Base-by-base conservation (phyloP, 441 rosid species). In the Theobroma grandiflorum region DNA sequence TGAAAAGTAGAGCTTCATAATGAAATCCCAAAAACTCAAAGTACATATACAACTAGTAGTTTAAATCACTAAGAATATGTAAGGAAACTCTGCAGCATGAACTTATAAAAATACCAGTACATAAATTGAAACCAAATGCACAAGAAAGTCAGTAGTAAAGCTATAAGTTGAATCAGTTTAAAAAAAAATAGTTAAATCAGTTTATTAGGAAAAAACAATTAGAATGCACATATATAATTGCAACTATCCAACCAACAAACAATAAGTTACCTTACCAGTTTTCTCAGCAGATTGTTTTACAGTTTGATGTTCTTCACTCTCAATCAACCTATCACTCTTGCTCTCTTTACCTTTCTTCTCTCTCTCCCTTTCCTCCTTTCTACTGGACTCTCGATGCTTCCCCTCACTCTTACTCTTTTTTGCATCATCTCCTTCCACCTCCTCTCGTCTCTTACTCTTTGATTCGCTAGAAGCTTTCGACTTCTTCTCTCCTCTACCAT, bases 361-460 rank as follows among this genome's bases (percentile, higher is more conserved):
- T 31, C 65, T 78, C 16, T 86, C 88, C 81, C 73, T 70, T 53
- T 85, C 92, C 83, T 91, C 98, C 84, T 88, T 93, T 71, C 95
- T 85, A 84, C 89, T 91, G 4, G 91, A 87, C 58, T 93, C 98
- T 76, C 89, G 87, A 84, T 90, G 93, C 85, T 88, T 97, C 52
- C 92, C 90, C 75, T 91, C 97, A 75, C 83, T 83, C 86, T 89
- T 83, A 43, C 82, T 87, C 87, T 85, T 88, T 81, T 86, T 92
- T 78, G 74, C 80, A 59, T 84, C 86, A 61, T 83, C 91, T 75
- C 82, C 90, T 80, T 89, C 98, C 6, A 72, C 93, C 45, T 84
- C 94, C 40, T 90, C 96, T 82, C 93, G 92, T 82, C 86, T 89
- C 86, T 86, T 94, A 79, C 94, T 93, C 90, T 85, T 94, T 31